Percentiles rank a stretch among this genome's conserved stretches.
These are phyloP conservation scores for Ceratocystis harringtonii DNA, from an alignment of 2,329 filamentous ascomycete species.

Conservation along the genomic window DNA sequence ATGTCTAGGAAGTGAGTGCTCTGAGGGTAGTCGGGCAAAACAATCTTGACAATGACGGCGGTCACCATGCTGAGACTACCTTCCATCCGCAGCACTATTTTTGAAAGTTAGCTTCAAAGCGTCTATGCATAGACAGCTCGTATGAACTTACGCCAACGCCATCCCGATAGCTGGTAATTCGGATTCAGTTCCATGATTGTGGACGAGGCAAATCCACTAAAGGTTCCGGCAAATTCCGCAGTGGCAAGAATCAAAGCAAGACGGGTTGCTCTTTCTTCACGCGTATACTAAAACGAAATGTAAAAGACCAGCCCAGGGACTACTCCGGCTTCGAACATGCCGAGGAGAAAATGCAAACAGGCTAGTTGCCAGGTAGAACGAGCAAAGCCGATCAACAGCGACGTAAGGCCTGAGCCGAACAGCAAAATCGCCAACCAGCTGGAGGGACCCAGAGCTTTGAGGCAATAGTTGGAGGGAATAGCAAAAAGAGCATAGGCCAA, in stretches of 20 bases:
- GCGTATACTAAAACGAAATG: conserved; percentile 60
- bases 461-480: conserved; percentile 50
- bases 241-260: conserved; percentile 56
- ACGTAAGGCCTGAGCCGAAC: conserved; percentile 50
- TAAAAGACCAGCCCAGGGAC: conserved; percentile 55
- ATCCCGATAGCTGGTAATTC: conserved; percentile 44
- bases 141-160: conserved; percentile 53
- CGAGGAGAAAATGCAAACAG: conserved; percentile 51
- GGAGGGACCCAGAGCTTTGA: conserved; percentile 48
- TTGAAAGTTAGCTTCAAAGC: not conserved
- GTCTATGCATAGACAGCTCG: conserved; percentile 34
- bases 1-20: conserved; percentile 38
- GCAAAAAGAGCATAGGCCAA: conserved; percentile 47
- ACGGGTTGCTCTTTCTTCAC: conserved; percentile 51
- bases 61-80: conserved; percentile 50
- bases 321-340: conserved; percentile 54
- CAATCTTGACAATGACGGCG: conserved; percentile 48
- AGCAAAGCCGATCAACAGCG: conserved; percentile 50
- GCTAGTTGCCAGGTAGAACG: conserved; percentile 48
- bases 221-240: conserved; percentile 56
- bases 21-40: conserved; percentile 53
- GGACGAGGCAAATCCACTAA: conserved; percentile 57
- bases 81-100: conserved; percentile 40
- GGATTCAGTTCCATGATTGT: conserved; percentile 58
- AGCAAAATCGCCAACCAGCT: conserved; percentile 53